Evolutionary conservation across 2,329 filamentous ascomycete genomes (phyloP), one percentile per base, ranked within the genome.

Genomic region (Colletotrichum sp.): DNA sequence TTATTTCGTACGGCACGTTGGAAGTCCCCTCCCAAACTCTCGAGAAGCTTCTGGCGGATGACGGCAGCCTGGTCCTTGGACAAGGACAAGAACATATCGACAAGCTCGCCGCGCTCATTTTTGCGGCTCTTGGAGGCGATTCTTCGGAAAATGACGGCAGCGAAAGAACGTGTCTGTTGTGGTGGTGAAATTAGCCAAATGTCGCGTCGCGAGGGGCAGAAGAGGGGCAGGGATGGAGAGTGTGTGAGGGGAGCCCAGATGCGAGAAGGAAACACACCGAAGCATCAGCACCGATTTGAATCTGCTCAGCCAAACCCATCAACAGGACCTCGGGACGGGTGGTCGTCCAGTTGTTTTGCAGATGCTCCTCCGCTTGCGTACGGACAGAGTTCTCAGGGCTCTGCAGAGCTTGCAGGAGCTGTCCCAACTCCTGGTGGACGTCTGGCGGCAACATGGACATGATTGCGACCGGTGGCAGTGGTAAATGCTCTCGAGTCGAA

Each of bases 221-320:
- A 44, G 69, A 70, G 16, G 52, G 80, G 79, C 76, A 81, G 76
- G 64, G 55, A 16, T 15, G 13, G 24, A 59, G 21, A 59, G 30
- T 59, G 57, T 59, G 32, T 12, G 39, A 55, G 28, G 55, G 32
- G 26, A 32, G 65, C 28, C 39, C 28, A 69, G 49, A 67, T 49
- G 63, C 49, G 28, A 72, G 28, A 39, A 67, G 57, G 67, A 52
- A 72, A 80, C 85, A 70, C 90, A 97, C 95, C 76, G 91, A 89
- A 80, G 92, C 88, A 82, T 96, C 93, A 80, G 92, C 91, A n/a
- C 94, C 92, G 79, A 91, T 92, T 82, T 95, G 93, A 80, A 98
- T 93, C 87, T 99, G 96, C 87, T 99, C 97, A 55, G 94, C 96
- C 81, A 99, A 88, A 79, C 96, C 97, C 94, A 99, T 97, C 83